Conservation (phyloP, 345 rosid species). For the Eutrema japonicum region DNA sequence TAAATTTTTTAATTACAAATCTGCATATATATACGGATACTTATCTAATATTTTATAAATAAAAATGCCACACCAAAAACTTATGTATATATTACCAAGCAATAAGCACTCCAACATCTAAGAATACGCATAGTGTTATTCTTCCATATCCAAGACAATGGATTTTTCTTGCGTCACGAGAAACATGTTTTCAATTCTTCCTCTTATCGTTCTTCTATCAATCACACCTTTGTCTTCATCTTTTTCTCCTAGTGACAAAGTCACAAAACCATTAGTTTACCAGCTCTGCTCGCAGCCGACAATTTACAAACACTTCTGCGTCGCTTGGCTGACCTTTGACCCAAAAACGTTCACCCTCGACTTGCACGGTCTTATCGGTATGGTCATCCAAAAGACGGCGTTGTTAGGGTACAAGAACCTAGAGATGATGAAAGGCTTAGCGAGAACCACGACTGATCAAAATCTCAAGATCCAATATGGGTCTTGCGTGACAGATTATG, state of each 20-base stretch:
- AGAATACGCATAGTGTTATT: not conserved
- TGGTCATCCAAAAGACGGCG: not conserved
- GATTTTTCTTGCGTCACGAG: slow-evolving; percentile 19
- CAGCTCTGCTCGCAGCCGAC: slow-evolving; percentile 24
- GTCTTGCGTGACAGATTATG: slow-evolving; percentile 10
- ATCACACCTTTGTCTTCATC: slow-evolving; percentile 32
- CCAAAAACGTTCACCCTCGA: slow-evolving; percentile 19
- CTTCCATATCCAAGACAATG: slow-evolving; percentile 22
- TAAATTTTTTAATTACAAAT: too few relatives aligned
- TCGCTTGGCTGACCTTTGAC: slow-evolving; percentile 21
- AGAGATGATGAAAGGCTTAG: not conserved
- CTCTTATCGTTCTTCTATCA: slow-evolving; percentile 27
- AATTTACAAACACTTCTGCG: slow-evolving; percentile 22
- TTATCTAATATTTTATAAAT: too few relatives aligned
- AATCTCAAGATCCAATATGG: not conserved
- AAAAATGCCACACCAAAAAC: not conserved
- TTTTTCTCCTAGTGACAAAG: slow-evolving; percentile 23
- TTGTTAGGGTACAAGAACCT: slow-evolving; percentile 21
- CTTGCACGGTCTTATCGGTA: slow-evolving; percentile 16
- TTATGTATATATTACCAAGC: not conserved
- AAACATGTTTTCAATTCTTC: slow-evolving; percentile 9
- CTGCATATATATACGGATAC: too few relatives aligned
- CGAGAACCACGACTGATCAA: slow-evolving; percentile 24
- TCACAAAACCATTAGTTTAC: slow-evolving; percentile 2
- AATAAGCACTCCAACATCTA: not conserved